A percentile compares a stretch with the other conserved stretches of the same genome.
These are phyloP conservation scores for Ceratocystis papillata DNA, from an alignment of 2,329 filamentous ascomycete species.

Conservation along the genomic window DNA sequence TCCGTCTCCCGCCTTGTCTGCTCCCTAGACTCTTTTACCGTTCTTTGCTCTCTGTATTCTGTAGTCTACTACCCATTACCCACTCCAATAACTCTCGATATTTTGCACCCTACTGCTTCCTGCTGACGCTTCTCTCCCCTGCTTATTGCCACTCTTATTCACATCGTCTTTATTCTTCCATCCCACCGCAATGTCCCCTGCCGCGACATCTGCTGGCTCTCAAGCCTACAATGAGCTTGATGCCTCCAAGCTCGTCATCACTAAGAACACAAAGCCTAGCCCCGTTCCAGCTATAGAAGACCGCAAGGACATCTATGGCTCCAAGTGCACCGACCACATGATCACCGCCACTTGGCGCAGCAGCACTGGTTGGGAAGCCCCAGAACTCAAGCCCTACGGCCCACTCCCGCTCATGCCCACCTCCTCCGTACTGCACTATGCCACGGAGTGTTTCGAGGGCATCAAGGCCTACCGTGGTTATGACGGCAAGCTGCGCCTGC, in stretches of 20 bases:
- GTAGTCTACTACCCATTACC: not conserved
- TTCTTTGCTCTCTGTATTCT: not conserved
- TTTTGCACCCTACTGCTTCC: not conserved
- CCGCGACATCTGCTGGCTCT: conserved; percentile 29
- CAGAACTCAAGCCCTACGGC: conserved; percentile 65
- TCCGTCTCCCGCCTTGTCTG: not conserved
- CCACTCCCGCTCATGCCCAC: conserved; percentile 69
- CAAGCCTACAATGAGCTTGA: conserved; percentile 50
- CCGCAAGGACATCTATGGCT: conserved; percentile 40
- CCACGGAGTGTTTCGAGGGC: conserved; percentile 84
- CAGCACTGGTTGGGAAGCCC: conserved; percentile 57
- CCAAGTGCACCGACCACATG: conserved; percentile 78
- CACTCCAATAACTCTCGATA: not conserved
- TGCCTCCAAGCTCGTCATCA: conserved; percentile 51
- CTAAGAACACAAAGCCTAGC: conserved; percentile 41
- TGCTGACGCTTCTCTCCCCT: not conserved
- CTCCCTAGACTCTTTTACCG: not conserved
- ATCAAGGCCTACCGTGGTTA: conserved; percentile 69
- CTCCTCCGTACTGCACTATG: conserved; percentile 74
- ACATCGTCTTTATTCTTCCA: not conserved
- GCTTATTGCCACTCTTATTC: not conserved
- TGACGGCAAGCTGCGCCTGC: conserved; percentile 63
- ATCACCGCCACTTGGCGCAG: conserved; percentile 59
- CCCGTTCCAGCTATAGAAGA: conserved; percentile 42
- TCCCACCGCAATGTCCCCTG: conserved; percentile 18